These are phyloP conservation scores for Diaporthe eres DNA, from an alignment of 2,329 filamentous ascomycete species.

Conservation along the genomic window DNA sequence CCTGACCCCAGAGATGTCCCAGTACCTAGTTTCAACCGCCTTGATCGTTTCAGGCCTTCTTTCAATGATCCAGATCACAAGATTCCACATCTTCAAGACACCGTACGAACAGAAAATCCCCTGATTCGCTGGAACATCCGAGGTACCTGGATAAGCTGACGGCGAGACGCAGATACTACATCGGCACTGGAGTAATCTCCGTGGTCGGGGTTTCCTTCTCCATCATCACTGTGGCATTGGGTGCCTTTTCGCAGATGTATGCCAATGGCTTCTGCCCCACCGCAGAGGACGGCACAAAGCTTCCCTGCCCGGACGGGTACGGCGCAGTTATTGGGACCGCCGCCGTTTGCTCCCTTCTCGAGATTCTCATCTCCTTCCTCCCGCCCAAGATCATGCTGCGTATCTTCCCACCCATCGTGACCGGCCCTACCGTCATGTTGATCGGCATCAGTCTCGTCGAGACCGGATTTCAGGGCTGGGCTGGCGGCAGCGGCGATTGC, in stretches of 20 bases:
- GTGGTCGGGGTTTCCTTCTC: conserved; percentile 86
- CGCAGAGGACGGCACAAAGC: conserved; percentile 71
- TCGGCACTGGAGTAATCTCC: conserved; percentile 85
- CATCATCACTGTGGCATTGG: conserved; percentile 80
- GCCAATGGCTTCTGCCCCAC: conserved; percentile 76
- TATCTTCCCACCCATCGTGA: conserved; percentile 80
- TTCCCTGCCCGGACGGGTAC: conserved; percentile 83
- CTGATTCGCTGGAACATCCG: not conserved
- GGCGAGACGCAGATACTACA: conserved; percentile 69
- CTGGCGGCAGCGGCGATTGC: conserved; percentile 77
- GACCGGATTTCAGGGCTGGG: conserved; percentile 83
- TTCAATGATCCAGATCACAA: conserved; percentile 82
- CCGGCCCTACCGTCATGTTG: conserved; percentile 65
- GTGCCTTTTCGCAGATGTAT: conserved; percentile 84
- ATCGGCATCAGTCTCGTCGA: conserved; percentile 82
- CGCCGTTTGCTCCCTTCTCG: conserved; percentile 75
- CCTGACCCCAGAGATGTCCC: conserved; percentile 70
- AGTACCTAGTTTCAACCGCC: conserved; percentile 85
- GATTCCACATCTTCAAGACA: conserved; percentile 80
- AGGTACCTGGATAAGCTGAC: not conserved
- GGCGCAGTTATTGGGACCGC: conserved; percentile 81
- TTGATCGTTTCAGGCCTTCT: conserved; percentile 85
- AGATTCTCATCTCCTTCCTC: conserved; percentile 82
- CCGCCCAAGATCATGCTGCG: conserved; percentile 77
- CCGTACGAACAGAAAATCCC: conserved; percentile 54